Evolutionary conservation across 75 land plant genomes (phyloP).

Genomic region (Pinus tabuliformis): DNA sequence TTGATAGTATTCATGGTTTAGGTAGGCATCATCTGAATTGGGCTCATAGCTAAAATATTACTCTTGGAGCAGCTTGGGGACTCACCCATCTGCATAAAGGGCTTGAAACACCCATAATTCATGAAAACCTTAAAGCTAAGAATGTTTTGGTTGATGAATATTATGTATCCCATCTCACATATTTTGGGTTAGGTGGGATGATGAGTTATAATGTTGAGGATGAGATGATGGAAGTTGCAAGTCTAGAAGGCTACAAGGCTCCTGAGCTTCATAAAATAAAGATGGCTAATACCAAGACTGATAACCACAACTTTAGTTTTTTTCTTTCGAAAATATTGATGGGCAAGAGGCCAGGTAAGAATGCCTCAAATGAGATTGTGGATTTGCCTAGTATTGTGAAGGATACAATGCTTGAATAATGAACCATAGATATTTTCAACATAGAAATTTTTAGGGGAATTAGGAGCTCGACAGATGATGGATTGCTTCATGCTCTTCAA

Average conservation of each 20-base stretch:
- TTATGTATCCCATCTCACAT: conserved; percentile 51
- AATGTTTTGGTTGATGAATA: conserved; percentile 66
- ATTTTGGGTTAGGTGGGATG: conserved; percentile 70
- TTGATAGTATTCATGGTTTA: conserved; percentile 71
- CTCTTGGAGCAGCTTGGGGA: conserved; percentile 64
- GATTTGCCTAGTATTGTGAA: conserved; percentile 77
- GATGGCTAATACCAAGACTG: conserved; percentile 64
- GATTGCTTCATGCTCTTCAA: conserved; percentile 76
- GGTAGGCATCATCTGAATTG: conserved; percentile 61
- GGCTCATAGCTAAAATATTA: conserved; percentile 72
- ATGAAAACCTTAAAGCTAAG: conserved; percentile 60
- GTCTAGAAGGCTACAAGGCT: conserved; percentile 75
- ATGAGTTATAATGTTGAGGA: conserved; percentile 58
- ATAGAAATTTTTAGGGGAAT: conserved; percentile 59
- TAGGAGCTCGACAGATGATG: conserved; percentile 71
- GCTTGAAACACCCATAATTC: conserved; percentile 54
- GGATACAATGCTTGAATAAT: conserved; percentile 73
- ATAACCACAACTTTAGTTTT: conserved; percentile 76
- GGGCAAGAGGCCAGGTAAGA: conserved; percentile 70
- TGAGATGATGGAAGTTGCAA: conserved; percentile 61
- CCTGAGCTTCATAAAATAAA: conserved; percentile 81
- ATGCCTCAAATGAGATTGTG: conserved; percentile 30
- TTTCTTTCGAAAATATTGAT: conserved; percentile 61
- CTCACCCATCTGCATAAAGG: conserved; percentile 67
- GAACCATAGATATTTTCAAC: conserved; percentile 72